Evolutionary conservation across 2,329 filamentous ascomycete species (phyloP).

Genomic region (Monosporascus ibericus): DNA sequence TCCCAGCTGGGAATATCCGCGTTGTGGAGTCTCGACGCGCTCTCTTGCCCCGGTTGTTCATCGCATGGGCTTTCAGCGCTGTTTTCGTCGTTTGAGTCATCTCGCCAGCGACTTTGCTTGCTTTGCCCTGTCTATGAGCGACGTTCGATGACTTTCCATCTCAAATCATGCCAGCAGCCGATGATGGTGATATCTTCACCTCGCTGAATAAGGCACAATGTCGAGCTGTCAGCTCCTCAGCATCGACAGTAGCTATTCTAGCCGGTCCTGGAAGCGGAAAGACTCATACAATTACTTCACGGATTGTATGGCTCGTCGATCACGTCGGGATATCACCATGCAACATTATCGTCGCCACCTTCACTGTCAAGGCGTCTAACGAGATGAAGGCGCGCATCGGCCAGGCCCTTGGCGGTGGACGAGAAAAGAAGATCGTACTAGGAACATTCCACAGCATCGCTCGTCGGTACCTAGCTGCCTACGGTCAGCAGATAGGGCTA

Average conservation of each 20-base stretch:
- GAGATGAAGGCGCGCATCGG: constrained; percentile 92
- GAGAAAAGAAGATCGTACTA: constrained; percentile 71
- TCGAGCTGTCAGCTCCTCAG: constrained; percentile 47
- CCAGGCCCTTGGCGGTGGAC: constrained; percentile 69
- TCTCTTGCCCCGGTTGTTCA: neutral
- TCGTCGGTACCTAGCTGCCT: constrained; percentile 73
- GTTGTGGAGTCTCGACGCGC: neutral
- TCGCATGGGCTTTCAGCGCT: too few species aligned
- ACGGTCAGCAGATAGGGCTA: constrained; percentile 79
- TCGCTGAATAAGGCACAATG: constrained; percentile 50
- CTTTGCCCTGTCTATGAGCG: neutral
- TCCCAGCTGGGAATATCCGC: neutral
- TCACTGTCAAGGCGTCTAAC: constrained; percentile 87
- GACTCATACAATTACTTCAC: constrained; percentile 89
- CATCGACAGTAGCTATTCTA: constrained; percentile 57
- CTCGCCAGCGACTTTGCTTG: neutral
- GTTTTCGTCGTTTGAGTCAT: neutral
- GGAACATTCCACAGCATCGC: constrained; percentile 96
- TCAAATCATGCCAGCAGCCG: constrained; percentile 16
- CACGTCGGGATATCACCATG: constrained; percentile 67
- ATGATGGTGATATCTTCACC: constrained; percentile 31
- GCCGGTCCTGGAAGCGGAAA: constrained; percentile 73
- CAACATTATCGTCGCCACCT: constrained; percentile 92
- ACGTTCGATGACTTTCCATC: constrained; percentile 3
- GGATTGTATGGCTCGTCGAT: constrained; percentile 82